These are phyloP conservation scores for Talaromyces sp. DNA, from an alignment of 2,329 filamentous ascomycete genomes.

Conservation along the genomic window DNA sequence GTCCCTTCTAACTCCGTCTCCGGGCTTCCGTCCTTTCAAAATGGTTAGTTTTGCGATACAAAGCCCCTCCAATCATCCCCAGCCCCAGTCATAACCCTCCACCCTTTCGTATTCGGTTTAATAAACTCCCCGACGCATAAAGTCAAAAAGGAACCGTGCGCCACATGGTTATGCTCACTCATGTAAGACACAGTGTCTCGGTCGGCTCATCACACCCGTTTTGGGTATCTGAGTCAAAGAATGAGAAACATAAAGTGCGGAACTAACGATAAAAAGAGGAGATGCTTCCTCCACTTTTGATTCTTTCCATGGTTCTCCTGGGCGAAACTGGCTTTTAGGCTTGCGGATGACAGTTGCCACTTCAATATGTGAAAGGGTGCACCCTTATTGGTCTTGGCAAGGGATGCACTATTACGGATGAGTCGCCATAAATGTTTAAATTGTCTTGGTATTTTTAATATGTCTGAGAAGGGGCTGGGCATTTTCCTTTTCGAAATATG, in stretches of 20 bases:
- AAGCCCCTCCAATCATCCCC: not conserved
- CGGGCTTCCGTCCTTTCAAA: not conserved
- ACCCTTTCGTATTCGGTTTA: constrained; percentile 20
- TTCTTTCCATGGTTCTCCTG: constrained; percentile 18
- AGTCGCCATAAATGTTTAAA: not conserved
- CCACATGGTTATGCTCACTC: constrained; percentile 27
- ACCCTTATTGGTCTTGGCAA: constrained; percentile 16
- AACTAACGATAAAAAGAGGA: constrained; percentile 9
- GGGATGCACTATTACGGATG: not conserved
- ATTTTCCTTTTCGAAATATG: not conserved
- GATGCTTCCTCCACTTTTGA: not conserved
- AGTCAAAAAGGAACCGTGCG: constrained; percentile 18
- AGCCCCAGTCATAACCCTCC: constrained; percentile 6
- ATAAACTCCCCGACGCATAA: constrained; percentile 23
- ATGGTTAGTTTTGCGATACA: too few relatives aligned
- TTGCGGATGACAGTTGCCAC: constrained; percentile 27
- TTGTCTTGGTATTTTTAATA: not conserved
- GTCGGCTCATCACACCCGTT: constrained; percentile 17
- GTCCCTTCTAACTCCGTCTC: not conserved
- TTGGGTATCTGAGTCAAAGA: not conserved
- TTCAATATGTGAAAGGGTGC: not conserved
- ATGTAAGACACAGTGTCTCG: constrained; percentile 14
- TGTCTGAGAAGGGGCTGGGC: not conserved
- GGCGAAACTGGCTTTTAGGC: constrained; percentile 20
- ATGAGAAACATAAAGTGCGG: constrained; percentile 10